These are phyloP conservation scores for Termitomyces sp. DNA, from an alignment of 768 basidiomycete genomes.

Conservation along the genomic window DNA sequence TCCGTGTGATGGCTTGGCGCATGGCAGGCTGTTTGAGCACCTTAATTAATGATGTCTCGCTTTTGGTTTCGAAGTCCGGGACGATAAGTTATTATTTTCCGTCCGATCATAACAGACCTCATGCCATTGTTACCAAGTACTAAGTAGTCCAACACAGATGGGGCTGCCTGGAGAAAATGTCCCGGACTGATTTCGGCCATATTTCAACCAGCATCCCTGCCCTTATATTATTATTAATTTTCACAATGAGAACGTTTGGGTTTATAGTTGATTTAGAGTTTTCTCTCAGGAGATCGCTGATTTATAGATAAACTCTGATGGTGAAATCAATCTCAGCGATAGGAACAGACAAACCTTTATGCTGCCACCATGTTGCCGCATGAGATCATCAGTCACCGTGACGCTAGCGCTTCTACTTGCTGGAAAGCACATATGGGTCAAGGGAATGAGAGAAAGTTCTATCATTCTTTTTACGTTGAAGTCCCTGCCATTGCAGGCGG, in stretches of 20 bases:
- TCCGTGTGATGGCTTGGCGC: not conserved
- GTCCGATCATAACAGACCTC: not conserved
- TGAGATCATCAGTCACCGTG: constrained; percentile 19
- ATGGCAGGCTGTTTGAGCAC: not conserved
- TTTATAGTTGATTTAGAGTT: constrained; percentile 31
- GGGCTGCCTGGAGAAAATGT: not conserved
- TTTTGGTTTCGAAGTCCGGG: not conserved
- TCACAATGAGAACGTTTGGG: constrained; percentile 9
- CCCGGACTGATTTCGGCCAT: not conserved
- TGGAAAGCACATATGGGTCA: constrained; percentile 27
- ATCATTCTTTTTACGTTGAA: constrained; percentile 32
- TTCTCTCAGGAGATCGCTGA: constrained; percentile 27
- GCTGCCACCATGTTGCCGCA: constrained; percentile 33
- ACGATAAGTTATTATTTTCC: not conserved
- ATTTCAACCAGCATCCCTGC: not conserved
- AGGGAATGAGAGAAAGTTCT: constrained; percentile 35
- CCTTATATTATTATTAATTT: not conserved
- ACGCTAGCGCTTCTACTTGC: constrained; percentile 22
- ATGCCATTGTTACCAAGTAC: not conserved
- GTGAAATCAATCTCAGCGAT: constrained; percentile 21
- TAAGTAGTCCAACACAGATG: not conserved
- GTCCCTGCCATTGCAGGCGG: constrained; percentile 31
- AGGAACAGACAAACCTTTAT: constrained; percentile 22
- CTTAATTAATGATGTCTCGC: not conserved
- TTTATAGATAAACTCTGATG: constrained; percentile 34